Base-by-base conservation (phyloP, 1,284 basidiomycete genomes). In the Rhodotorula sp. region DNA sequence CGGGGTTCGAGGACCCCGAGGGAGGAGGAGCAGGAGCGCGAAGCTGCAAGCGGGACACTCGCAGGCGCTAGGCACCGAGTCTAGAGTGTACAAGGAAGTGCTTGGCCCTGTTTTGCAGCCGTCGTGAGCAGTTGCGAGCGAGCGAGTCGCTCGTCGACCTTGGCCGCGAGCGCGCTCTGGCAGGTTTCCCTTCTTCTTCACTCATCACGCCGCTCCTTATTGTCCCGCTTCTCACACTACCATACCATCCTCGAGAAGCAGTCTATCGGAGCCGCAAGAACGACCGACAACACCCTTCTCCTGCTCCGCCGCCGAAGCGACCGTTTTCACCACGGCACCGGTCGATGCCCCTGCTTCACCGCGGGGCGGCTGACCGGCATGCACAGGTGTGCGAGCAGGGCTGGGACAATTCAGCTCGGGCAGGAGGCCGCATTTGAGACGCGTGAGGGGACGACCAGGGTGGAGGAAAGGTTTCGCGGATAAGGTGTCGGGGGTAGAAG, bases 221-320 rank as follows among this genome's bases (percentile, higher is more conserved):
- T 74, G 72, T 74, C 60, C 53, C 59, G 60, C 53, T 41, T 34
- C 17, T 48, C 45, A 4, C n/a, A 7, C 57, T n/a, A 57, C 34
- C 34, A 34, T 12, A 56, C 53, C 21, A 41, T 19, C 42, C 42
- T 56, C 57, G 61, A 56, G 49, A 54, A 48, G 50, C 57, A 41
- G 25, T 27, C 72, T 74, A 74, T 74, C 72, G 64, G 63, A 56
- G 56, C n/a, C 55, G 65, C 66, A n/a, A 67, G 71, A 73, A 27
- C 23, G 25, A 65, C 17, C 54, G 34, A n/a, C n/a, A 3, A 21
- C 45, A 16, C 44, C 50, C 23, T 56, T 52, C 19, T n/a, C 46
- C 58, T 27, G n/a, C 16, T 19, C 2, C 25, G 19, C 23, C 58
- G 12, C 27, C 13, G 41, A 27, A 17, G 44, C 48, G 25, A 50